Evolutionary conservation across 2,329 filamentous ascomycete genomes (phyloP), one percentile per base, ranked within the genome.

Genomic region (Domatiomyces catenatus): DNA sequence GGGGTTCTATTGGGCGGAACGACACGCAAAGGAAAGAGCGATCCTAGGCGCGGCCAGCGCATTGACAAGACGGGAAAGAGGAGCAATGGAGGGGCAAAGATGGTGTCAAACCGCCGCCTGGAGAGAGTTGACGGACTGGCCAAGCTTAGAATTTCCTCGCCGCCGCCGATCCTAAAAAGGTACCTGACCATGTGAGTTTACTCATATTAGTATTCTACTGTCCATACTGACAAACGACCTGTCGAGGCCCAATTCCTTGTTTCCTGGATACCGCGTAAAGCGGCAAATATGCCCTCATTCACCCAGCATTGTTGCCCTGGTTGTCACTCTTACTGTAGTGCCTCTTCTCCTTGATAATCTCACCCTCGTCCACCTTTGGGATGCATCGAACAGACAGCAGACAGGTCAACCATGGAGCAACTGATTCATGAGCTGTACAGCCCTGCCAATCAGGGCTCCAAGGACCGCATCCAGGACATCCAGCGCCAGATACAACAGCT

Each of bases 401-500:
- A 39, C 5, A 39, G 15, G 32, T 17, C 26, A 8, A 51, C 20
- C 46, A 59, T 59, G 58, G 58, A 60, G 46, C 47, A 54, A 42
- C 52, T 60, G 12, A 56, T 60, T 44, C 44, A 43, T 32, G 55
- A 57, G 46, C 52, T 60, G 24, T 49, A 58, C 46, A 44, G 56
- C 36, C 53, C 58, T 32, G 42, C 47, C 17, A 59, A 60, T 42
- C 58, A 58, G 39, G 50, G 54, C 32, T 52, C 53, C 10, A 52
- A 56, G 2, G 52, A 54, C 39, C 53, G 48, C 17, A 54, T 60
- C 26, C 47, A 57, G 24, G 51, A 71, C 69, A 79, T 80, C 46
- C 86, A 96, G 63, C 80, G 84, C 51, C 79, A 82, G 12, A 72
- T 98, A 12, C 86, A 92, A 55, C 73, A 75, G 22, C 71, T 95